Conservation (phyloP, 495 filamentous ascomycete genomes). For the Talaromyces nanjingensis region DNA sequence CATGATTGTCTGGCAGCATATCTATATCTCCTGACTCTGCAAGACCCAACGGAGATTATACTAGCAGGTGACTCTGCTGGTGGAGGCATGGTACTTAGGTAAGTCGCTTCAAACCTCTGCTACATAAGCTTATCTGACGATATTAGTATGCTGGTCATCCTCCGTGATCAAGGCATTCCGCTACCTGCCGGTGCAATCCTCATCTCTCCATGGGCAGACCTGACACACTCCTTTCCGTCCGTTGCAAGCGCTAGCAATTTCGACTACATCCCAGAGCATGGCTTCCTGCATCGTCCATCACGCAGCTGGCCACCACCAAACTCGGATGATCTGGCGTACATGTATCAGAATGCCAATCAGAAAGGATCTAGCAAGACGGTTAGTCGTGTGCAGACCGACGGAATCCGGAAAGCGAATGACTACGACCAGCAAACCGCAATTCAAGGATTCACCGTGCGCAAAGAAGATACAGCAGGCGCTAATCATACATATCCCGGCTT, state of each 20-base stretch:
- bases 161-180: slow-evolving; percentile 75
- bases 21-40: slow-evolving; percentile 64
- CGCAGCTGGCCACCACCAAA: slow-evolving; percentile 87
- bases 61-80: slow-evolving; percentile 87
- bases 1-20: slow-evolving; percentile 86
- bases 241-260: slow-evolving; percentile 61
- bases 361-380: slow-evolving; percentile 24
- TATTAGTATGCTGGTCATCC: slow-evolving; percentile 60
- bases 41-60: slow-evolving; percentile 72
- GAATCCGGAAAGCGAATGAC: slow-evolving; percentile 14
- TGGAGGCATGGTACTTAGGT: slow-evolving; percentile 73
- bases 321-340: slow-evolving; percentile 54
- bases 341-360: slow-evolving; percentile 26
- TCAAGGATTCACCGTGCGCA: slow-evolving; percentile 33
- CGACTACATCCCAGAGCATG: slow-evolving; percentile 82
- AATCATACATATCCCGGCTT: slow-evolving; percentile 29
- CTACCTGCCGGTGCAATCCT: slow-evolving; percentile 84
- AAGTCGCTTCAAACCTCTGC: slow-evolving; percentile 11
- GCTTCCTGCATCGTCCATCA: slow-evolving; percentile 81
- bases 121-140: slow-evolving; percentile 13
- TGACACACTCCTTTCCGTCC: slow-evolving; percentile 92
- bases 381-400: slow-evolving; percentile 10
- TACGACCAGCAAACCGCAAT: slow-evolving; percentile 25
- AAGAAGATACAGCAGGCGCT: slow-evolving; percentile 14
- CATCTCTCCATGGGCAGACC: slow-evolving; percentile 88